Evolutionary conservation across 495 filamentous ascomycete species (phyloP), one percentile per base, ranked within the genome.

Genomic region (Oidiodendron maius): DNA sequence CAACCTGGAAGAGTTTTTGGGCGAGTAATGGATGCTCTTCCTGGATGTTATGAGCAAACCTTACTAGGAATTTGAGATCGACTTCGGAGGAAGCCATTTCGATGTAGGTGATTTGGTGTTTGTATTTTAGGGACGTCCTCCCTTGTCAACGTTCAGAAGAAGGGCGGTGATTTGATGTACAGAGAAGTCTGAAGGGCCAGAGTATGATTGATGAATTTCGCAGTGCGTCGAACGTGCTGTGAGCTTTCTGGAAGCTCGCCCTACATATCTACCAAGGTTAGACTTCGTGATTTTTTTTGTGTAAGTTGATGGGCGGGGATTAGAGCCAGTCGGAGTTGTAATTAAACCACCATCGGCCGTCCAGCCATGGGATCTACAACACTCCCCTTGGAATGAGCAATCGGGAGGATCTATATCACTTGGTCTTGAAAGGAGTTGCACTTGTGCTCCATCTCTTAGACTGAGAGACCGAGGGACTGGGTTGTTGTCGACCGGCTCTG

Each of bases 11-110:
- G 39, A 98, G 77, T 59, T 84, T 83, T 13, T 79, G 71, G 12
- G 89, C 85, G 35, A 97, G 79, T 3, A 86, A 72, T 10, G 85
- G 81, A 59, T 87, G 89, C 55, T 84, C 77, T 36, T 73, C 65
- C 55, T 79, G 75, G 51, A 83, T 89, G 28, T 76, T 71, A 64
- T 81, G 84, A 54, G 93, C 91, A 56, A 94, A 84, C 57, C 79
- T 79, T 64, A 87, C 89, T 56, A 98, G 75, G 67, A 90, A 95
- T 70, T 96, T 97, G 71, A 96, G 89, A 64, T 97, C 93, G 37
- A 97, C 87, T 65, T 95, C 89, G 40, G 89, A 90, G 63, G 88
- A 90, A 65, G 94, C 91, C 93, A 96, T 97, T 40, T 37, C 16
- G 34, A 16, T 5, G 26, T 5, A 30, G 12, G 26, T 12, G 26